Evolutionary conservation across 2,329 filamentous ascomycete genomes (phyloP), one percentile per base, ranked within the genome.

Genomic region (Colletotrichum acutatum): DNA sequence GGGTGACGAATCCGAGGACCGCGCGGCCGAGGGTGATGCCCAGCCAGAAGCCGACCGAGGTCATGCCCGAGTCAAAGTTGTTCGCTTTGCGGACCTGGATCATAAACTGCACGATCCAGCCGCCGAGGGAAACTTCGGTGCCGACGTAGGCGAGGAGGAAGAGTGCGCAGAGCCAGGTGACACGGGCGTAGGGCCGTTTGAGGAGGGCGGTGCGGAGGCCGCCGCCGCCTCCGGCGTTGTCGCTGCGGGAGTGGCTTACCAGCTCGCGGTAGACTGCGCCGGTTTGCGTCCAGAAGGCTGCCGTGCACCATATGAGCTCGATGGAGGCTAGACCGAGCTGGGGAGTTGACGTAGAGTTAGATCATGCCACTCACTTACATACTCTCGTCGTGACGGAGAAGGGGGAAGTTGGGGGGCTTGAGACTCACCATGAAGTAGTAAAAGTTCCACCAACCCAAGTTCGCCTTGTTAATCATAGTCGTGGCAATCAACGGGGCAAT

Each of bases 71-170:
- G 0, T 90, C 89, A 76, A 95, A 95, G 0, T 89, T 83, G 4
- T 84, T 87, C 1, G 90, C 93, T n/a, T 91, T 81, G 6, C 94
- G 89, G 6, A 95, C 91, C 42, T 90, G 88, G 30, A 94, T 91
- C 93, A 97, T 96, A 80, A 97, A 96, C 5, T 91, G 91, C 65
- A 95, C 92, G 69, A 97, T 93, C 94, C 94, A 97, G 5, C 94
- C 94, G 24, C 93, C 93, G 0, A 95, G 86, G 0, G 91, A 91
- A 57, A 94, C 92, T 80, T 97, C 94, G 1, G 91, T 86, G 8
- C 94, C 94, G 0, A 95, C 92, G 77, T 96, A 96, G 37, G 90
- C 89, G 12, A 97, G 88, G 26, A 96, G 84, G 81, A 96, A 97
- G 0, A 92, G 74, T 0, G 93, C 87, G 74, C 89, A 90, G n/a